Base-by-base conservation (phyloP, 1,284 basidiomycete genomes). In the Trametes polyzona region DNA sequence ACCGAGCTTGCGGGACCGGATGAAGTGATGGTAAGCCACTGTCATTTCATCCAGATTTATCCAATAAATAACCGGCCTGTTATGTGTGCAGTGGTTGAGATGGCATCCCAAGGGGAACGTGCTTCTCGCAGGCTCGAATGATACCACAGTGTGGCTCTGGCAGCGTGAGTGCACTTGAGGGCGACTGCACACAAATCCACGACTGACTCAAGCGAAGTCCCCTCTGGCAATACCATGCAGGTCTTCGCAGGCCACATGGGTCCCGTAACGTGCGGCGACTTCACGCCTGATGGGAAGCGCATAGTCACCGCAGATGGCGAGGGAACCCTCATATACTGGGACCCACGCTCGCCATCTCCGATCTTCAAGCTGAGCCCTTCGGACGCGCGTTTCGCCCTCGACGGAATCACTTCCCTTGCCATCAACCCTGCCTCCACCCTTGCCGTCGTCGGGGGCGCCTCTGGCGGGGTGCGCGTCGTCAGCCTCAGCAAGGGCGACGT, bases 91-190 rank as follows among this genome's bases (percentile, higher is more conserved):
- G 93, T 98, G 95, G 86, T 71, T 99, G 48, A 80, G 86, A 75
- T 99, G 96, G 96, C 97, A 99, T 77, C 96, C 97, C 0, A 95
- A 90, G 71, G 97, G 96, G 14, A 78, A 79, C 44, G 91, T 98
- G 3, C 81, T 99, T 0, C 83, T 96, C 3, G 95, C 93, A 0
- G 96, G 96, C 33, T 92, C 93, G 17, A 93, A 96, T 63, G 96
- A 99, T 73, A 85, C 91, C 4, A 97, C 92, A 4, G 87, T 96
- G n/a, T 99, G 96, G 96, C 79, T 99, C 68, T 99, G 96, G 96
- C 93, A 97, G 77, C 76, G 95, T 96, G 73, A 64, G 83, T 70
- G 30, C 0, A 4, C 42, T 39, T 43, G 17, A 47, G 17, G 29
- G 39, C 39, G 23, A 24, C n/a, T 10, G 29, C 39, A 33, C 24